A percentile compares a stretch with the other conserved stretches of the same genome.
phyloP scores from a whole-genome alignment of 148 eudicot genomes.

The Rhododendron henanense region DNA sequence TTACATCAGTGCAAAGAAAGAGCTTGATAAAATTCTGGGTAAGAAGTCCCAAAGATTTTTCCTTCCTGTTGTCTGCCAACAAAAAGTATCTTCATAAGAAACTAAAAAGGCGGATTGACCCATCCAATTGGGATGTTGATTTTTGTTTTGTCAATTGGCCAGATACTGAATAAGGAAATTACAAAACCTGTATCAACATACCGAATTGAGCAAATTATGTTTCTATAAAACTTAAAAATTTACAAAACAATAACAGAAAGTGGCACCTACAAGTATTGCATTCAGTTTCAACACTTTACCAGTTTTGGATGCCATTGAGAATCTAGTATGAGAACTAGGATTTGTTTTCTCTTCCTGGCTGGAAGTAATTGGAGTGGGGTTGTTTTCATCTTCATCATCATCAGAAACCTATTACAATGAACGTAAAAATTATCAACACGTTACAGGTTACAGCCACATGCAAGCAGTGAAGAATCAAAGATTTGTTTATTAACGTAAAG shows the following conservation, averaged over 20 bases:
- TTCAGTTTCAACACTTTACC: constrained; percentile 34
- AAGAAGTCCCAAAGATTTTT: constrained; percentile 88
- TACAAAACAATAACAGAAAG: not conserved
- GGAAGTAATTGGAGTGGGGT: constrained; percentile 40
- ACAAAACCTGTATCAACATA: not conserved
- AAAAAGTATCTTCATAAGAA: not conserved
- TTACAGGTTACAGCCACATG: not conserved
- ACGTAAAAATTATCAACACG: not conserved
- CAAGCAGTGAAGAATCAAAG: not conserved
- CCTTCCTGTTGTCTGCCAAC: constrained; percentile 72
- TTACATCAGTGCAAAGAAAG: constrained; percentile 78
- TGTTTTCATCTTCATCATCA: constrained; percentile 59
- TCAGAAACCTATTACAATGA: constrained; percentile 43
- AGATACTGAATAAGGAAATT: not conserved
- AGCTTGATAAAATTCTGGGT: constrained; percentile 95
- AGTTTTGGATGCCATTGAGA: constrained; percentile 46
- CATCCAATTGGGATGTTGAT: not conserved
- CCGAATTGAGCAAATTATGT: not conserved
- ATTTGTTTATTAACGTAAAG: not conserved
- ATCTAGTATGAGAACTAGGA: constrained; percentile 24
- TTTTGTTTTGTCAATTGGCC: not conserved
- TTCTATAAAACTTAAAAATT: not conserved
- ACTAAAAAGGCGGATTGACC: not conserved
- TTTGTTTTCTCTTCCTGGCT: constrained; percentile 53
- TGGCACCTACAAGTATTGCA: not conserved